Evolutionary conservation across 176 grass and related monocot genomes (phyloP), one percentile per base, ranked within the genome.

Genomic region (Hordeum vulgare): DNA sequence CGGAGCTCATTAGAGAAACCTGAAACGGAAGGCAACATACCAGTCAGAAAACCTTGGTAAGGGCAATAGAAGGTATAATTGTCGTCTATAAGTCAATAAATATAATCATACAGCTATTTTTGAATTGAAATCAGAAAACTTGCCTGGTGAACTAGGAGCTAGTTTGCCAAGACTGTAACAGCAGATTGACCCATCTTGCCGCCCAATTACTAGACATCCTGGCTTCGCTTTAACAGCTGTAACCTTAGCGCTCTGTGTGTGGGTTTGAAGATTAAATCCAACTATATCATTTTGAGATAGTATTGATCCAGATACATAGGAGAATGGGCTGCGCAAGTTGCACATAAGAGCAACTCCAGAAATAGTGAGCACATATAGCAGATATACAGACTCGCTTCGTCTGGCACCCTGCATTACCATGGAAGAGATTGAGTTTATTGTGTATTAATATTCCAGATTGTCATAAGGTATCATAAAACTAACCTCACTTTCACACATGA

Each of bases 91-190:
- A 68, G 25, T 59, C 14, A 25, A 29, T 82, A 64, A 33, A 40
- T 20, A 20, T 53, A 74, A 74, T 21, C 17, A 59, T n/a, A 71
- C 65, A 23, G 21, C 58, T 34, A 78, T 25, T 53, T 82, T 17
- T n/a, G 15, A 44, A 73, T n/a, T 14, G 23, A 60, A 69, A 81
- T 58, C 71, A 80, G 78, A 90, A 37, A 20, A 71, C 91, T 66
- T 86, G 89, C 96, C 96, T 94, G 92, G 87, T 80, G 91, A 78
- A 84, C 74, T 89, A 8, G 87, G 91, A 77, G 89, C 83, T 57
- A 98, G 74, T 88, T 90, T 93, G 59, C 96, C 96, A 60, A 98
- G 83, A 54, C 86, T 90, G 68, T 93, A 95, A 73, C 80, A 98
- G 64, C 85, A 84, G 67, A 98, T 81, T 74, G 91, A 93, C 39